Base-by-base conservation (phyloP, 139 green algal genomes). In the Chlamydomonas asymmetrica region DNA sequence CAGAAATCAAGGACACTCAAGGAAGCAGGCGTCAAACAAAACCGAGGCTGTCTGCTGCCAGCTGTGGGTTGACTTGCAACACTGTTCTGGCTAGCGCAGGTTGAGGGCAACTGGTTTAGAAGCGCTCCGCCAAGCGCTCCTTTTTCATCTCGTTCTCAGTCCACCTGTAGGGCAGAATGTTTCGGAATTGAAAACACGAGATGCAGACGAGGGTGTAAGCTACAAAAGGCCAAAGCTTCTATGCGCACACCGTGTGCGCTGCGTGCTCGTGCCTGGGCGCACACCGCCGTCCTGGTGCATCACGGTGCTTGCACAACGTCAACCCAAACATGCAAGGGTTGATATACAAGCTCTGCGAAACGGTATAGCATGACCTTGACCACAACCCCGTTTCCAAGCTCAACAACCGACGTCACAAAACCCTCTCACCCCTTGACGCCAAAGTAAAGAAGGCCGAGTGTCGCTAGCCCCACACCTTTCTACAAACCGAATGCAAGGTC, bases 141-240 rank as follows among this genome's bases (percentile, higher is more conserved):
- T 76, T 39, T 5, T 82, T 49, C 61, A 82, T 73, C 62, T 82
- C 68, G 43, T 77, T 45, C 52, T 82, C 54, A 7, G 76, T 82
- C 23, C 34, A 82, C 76, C 76, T 82, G 67, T 20, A 32, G 7
- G 41, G 37, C 22, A 31, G 52, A 32, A 63, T 8, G 64, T 63
- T 50, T 45, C 29, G 32, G 31, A 38, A 65, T 62, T 20, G 18
- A 48, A 29, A 25, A 31, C 48, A 49, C n/a, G 29, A 20, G 20
- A 7, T 66, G n/a, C n/a, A n/a, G n/a, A n/a, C n/a, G n/a, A n/a
- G n/a, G n/a, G n/a, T n/a, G n/a, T n/a, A n/a, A n/a, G n/a, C n/a
- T n/a, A n/a, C n/a, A n/a, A n/a, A n/a, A n/a, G n/a, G n/a, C n/a
- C n/a, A n/a, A n/a, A 16, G 20, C 60, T n/a, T 32, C 60, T 32